Conservation (phyloP, 2,329 filamentous ascomycete species). For the Paecilomyces sp. region DNA sequence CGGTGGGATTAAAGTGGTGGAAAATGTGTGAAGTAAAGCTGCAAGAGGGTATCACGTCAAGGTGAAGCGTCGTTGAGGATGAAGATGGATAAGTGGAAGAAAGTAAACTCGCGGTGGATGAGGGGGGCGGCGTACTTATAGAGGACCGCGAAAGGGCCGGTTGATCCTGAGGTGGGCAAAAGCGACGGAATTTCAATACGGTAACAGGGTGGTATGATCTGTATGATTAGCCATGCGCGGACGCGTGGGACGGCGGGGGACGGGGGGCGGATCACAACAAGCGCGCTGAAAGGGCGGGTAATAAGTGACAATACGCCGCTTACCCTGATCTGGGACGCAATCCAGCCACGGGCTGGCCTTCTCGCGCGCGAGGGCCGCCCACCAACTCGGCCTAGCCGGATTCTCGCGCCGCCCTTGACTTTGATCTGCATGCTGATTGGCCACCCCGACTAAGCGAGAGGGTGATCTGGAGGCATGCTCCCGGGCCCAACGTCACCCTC, state of each 20-base stretch:
- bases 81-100: slow-evolving; percentile 14
- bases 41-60: slow-evolving; percentile 1
- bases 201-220: slow-evolving; percentile 36
- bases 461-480: slow-evolving; percentile 40
- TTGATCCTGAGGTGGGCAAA: slow-evolving; percentile 39
- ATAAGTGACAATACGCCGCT: slow-evolving; percentile 15
- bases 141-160: slow-evolving; percentile 29
- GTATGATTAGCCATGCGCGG: slow-evolving; percentile 33
- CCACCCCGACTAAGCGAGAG: slow-evolving; percentile 32
- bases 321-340: slow-evolving; percentile 17
- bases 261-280: slow-evolving; percentile 11
- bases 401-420: neutral
- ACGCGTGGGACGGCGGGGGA: slow-evolving; percentile 14
- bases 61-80: slow-evolving; percentile 13
- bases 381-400: slow-evolving; percentile 6
- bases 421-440: slow-evolving; percentile 36
- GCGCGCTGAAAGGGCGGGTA: slow-evolving; percentile 14
- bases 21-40: slow-evolving; percentile 11
- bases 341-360: neutral
- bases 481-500: slow-evolving; percentile 36
- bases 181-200: slow-evolving; percentile 41
- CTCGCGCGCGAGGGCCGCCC: slow-evolving; percentile 8
- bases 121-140: slow-evolving; percentile 41
- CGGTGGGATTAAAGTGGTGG: slow-evolving; percentile 6
- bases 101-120: slow-evolving; percentile 28